phyloP scores from a whole-genome alignment of 2,329 filamentous ascomycete species.

The Fusarium guadeloupense region DNA sequence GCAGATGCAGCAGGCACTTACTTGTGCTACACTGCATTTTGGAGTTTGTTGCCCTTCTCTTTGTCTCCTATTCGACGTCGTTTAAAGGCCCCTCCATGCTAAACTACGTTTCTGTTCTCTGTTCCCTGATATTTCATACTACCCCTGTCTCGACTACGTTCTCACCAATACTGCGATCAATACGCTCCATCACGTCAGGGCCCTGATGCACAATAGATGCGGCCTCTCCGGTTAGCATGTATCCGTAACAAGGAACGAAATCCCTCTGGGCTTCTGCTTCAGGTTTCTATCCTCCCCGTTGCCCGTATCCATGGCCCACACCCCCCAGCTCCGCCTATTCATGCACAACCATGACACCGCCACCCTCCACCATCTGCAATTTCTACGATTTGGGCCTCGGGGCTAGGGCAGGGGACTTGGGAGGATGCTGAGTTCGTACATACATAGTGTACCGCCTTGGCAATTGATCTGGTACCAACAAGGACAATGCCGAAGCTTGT shows the following conservation, averaged over 20 bases:
- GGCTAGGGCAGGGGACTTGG: conserved; percentile 3
- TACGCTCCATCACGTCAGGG: neutral
- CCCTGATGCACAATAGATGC: conserved; percentile 2
- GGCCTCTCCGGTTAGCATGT: conserved; percentile 6
- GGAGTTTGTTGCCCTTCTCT: neutral
- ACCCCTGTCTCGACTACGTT: neutral
- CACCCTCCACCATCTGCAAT: conserved; percentile 32
- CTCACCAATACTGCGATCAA: neutral
- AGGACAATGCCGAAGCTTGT: neutral
- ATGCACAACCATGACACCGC: conserved; percentile 35
- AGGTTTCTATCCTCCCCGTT: neutral
- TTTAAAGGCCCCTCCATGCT: neutral
- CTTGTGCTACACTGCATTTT: conserved; percentile 2
- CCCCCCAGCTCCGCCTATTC: conserved; percentile 30
- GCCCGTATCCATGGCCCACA: conserved; percentile 24
- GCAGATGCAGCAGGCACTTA: conserved; percentile 1
- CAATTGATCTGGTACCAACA: neutral
- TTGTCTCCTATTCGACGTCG: conserved; percentile 10
- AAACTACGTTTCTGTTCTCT: conserved; percentile 16
- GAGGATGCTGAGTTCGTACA: neutral
- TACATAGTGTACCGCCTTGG: neutral
- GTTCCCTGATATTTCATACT: conserved; percentile 7
- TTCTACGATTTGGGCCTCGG: conserved; percentile 13
- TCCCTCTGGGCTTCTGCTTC: neutral
- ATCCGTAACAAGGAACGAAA: conserved; percentile 1